Base-by-base conservation (phyloP, 768 basidiomycete species). In the Lyophyllum shimeji region DNA sequence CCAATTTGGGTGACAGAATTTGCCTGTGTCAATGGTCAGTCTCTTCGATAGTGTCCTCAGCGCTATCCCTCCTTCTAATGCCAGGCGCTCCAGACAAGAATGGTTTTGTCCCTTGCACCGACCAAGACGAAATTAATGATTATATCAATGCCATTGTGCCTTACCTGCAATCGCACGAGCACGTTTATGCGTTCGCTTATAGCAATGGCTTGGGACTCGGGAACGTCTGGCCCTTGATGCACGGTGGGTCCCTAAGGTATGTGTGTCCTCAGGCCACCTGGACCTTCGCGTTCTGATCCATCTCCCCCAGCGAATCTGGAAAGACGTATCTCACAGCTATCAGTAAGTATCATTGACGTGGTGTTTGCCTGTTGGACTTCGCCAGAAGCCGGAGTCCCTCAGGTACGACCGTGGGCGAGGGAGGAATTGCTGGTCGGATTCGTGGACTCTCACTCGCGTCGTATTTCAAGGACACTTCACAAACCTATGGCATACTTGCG, bases 1-100 rank as follows among this genome's bases (percentile, higher is more conserved):
- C 77, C 78, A 1, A 71, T 80, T 51, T 80, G 77, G 77, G 70
- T 80, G 15, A 75, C 77, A 21, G 78, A 80, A 60, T 77, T 79
- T 58, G 77, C 78, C 49, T 80, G 78, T 54, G 77, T 79, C 29
- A 70, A 79, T 48, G 78, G 78, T 76, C 53, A 18, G 65, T 39
- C 18, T 34, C 40, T 29, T 15, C 2, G 2, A 13, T 37, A 2
- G 11, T 17, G 29, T 39, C 33, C 1, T 44, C 44, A 11, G 8
- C 8, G 18, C n/a, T 23, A 5, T 47, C 46, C 31, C 37, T 27
- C 5, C 0, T 13, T 44, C 49, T 43, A 5, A 53, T 48, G 17
- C 27, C 27, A 12, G 21, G 4, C 27, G 20, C 23, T 21, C 18
- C 58, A 76, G 76, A 78, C 52, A 57, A 63, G 58, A 66, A 70